These are phyloP conservation scores for Symbiodinium pilosum DNA, from an alignment of 73 alveolate genomes.

Conservation along the genomic window DNA sequence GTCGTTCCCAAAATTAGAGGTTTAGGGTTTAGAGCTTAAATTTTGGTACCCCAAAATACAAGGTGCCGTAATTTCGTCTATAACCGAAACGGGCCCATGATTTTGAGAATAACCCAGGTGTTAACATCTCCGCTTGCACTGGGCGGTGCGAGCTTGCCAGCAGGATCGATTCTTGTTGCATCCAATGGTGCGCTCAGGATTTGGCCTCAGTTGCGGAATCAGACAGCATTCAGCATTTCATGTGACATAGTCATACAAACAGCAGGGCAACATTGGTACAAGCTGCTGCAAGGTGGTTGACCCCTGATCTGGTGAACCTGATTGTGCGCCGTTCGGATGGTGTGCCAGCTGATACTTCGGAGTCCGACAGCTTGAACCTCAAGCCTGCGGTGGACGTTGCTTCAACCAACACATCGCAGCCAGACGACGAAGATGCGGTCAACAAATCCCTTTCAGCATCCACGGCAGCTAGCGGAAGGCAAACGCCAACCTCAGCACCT, in stretches of 20 bases:
- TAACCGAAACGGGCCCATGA: too few species aligned
- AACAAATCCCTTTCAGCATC: neutral
- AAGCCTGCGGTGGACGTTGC: neutral
- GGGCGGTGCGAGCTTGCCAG: conserved; percentile 49
- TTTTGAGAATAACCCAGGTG: too few species aligned
- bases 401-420: neutral
- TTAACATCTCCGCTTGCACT: too few species aligned
- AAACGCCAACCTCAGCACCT: too few species aligned
- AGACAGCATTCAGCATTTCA: neutral
- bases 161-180: conserved; percentile 64
- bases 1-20: conserved; percentile 15
- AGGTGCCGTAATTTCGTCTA: too few species aligned
- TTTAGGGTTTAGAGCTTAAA: too few species aligned
- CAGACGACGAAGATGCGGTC: neutral
- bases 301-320: conserved; percentile 57
- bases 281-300: conserved; percentile 52
- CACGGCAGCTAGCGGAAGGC: neutral
- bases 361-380: conserved; percentile 10
- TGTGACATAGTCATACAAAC: neutral
- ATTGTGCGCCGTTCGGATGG: conserved; percentile 55
- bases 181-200: conserved; percentile 66
- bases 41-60: too few species aligned
- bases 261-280: neutral
- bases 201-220: neutral
- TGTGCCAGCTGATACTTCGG: neutral